These are phyloP conservation scores for Diphasiastrum complanatum DNA, from an alignment of 83 land plant genomes.

Conservation along the genomic window DNA sequence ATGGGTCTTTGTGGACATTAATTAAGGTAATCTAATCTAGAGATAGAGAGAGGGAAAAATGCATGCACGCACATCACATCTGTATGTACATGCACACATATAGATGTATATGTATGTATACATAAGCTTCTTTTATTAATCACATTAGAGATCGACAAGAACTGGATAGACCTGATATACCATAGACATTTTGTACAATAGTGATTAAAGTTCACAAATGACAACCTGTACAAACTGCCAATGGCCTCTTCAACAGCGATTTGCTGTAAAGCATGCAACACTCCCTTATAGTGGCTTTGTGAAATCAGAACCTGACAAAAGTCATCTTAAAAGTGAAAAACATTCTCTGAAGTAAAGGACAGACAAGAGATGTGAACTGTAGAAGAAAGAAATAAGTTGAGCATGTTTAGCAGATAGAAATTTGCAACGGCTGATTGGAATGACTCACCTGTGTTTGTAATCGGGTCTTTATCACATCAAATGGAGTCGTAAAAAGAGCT, in stretches of 20 bases:
- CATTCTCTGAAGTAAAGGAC: neutral
- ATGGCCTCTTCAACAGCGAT: constrained; percentile 70
- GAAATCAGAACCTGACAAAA: constrained; percentile 60
- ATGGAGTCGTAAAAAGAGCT: constrained; percentile 89
- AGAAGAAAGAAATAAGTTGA: neutral
- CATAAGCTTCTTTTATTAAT: too few relatives aligned
- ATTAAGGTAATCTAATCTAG: too few relatives aligned
- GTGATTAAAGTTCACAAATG: too few relatives aligned
- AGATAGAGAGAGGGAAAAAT: too few relatives aligned
- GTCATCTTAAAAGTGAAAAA: neutral
- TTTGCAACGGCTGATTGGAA: neutral
- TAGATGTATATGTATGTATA: too few relatives aligned
- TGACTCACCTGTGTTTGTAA: constrained; percentile 79
- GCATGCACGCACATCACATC: too few relatives aligned
- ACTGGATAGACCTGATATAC: too few relatives aligned
- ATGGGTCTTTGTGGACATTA: too few relatives aligned
- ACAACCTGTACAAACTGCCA: constrained; percentile 88
- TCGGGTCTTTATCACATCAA: constrained; percentile 94
- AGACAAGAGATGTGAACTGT: neutral
- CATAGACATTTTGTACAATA: too few relatives aligned
- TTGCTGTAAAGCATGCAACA: constrained; percentile 58
- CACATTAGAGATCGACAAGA: too few relatives aligned
- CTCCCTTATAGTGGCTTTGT: constrained; percentile 47
- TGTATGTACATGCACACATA: too few relatives aligned
- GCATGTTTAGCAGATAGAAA: neutral